A percentile compares a stretch with the other conserved stretches of the same genome.
Evolutionary conservation across 345 rosid genomes (phyloP).

Genomic region (Lenwebbia sp.): DNA sequence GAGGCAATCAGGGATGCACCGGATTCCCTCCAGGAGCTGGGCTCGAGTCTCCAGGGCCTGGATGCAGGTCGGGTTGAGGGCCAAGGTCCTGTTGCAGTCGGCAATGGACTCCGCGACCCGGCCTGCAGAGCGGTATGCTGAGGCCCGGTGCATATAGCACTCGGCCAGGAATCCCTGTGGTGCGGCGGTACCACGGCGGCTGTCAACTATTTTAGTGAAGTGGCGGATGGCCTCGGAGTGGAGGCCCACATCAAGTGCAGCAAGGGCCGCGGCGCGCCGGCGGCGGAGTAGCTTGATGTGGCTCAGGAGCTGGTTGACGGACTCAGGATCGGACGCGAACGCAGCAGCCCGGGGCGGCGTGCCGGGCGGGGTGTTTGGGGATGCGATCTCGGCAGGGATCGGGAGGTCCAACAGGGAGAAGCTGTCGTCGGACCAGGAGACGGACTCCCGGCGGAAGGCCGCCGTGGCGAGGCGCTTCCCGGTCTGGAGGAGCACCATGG

Average conservation of each 20-base stretch:
- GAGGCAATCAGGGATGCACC: slow-evolving; percentile 80
- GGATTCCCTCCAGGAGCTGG: slow-evolving; percentile 57
- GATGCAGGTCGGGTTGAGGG: slow-evolving; percentile 75
- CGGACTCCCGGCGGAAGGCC: slow-evolving; percentile 85
- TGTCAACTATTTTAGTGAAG: slow-evolving; percentile 80
- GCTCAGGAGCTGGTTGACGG: slow-evolving; percentile 51
- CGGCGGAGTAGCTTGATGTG: slow-evolving; percentile 83
- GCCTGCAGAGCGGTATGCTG: slow-evolving; percentile 62
- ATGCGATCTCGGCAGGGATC: slow-evolving; percentile 5
- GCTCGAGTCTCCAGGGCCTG: slow-evolving; percentile 93
- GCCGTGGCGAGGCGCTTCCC: slow-evolving; percentile 91
- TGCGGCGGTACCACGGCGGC: slow-evolving; percentile 74
- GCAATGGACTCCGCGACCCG: slow-evolving; percentile 79
- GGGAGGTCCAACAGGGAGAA: slow-evolving; percentile 40
- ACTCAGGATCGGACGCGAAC: slow-evolving; percentile 32
- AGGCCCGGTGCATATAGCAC: slow-evolving; percentile 78
- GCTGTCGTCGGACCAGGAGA: slow-evolving; percentile 86
- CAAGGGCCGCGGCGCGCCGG: slow-evolving; percentile 79
- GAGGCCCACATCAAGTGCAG: slow-evolving; percentile 78
- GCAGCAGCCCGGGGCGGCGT: slow-evolving; percentile 37
- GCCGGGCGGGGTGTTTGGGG: slow-evolving; percentile 26
- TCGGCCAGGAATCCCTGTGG: slow-evolving; percentile 91
- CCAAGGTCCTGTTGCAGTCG: slow-evolving; percentile 83
- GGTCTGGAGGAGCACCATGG: slow-evolving; percentile 86
- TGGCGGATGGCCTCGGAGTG: slow-evolving; percentile 85